Percentiles rank a stretch among this genome's conserved stretches.
Evolutionary conservation across 352 stramenopile genomes (phyloP).

Genomic region (Phytophthora palmivora): DNA sequence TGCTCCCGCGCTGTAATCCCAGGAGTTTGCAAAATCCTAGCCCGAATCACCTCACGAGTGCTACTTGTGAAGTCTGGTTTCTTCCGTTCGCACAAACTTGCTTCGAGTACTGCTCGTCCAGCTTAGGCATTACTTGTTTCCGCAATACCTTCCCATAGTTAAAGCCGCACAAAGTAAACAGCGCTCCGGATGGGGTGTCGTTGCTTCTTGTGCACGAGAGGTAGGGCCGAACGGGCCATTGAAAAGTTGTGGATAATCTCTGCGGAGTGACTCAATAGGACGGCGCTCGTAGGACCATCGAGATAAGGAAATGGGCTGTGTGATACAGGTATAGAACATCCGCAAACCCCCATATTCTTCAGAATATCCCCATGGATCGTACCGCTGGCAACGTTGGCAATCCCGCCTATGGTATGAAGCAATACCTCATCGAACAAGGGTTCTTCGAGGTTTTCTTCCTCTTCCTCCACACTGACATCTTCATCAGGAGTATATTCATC

Average conservation of each 20-base stretch:
- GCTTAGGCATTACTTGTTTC: not conserved
- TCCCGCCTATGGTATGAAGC: no score
- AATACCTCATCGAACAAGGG: no score
- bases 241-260: no score
- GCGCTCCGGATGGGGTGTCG: not conserved
- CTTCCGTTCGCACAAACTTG: constrained; percentile 1
- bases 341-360: not conserved
- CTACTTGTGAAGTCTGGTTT: not conserved
- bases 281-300: no score
- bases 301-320: no score
- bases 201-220: constrained; percentile 1
- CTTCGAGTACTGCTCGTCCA: not conserved
- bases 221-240: no score
- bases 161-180: constrained; percentile 5
- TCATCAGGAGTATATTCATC: no score
- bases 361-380: constrained; percentile 1
- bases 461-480: no score
- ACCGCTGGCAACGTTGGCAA: not conserved
- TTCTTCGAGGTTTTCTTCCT: no score
- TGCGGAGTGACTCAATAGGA: no score
- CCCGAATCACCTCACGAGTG: no score
- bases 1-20: not conserved
- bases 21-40: no score
- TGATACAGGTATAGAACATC: not conserved
- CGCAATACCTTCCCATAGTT: constrained; percentile 5